Conservation (phyloP, 2,329 filamentous ascomycete species). For the Cytospora piceae region DNA sequence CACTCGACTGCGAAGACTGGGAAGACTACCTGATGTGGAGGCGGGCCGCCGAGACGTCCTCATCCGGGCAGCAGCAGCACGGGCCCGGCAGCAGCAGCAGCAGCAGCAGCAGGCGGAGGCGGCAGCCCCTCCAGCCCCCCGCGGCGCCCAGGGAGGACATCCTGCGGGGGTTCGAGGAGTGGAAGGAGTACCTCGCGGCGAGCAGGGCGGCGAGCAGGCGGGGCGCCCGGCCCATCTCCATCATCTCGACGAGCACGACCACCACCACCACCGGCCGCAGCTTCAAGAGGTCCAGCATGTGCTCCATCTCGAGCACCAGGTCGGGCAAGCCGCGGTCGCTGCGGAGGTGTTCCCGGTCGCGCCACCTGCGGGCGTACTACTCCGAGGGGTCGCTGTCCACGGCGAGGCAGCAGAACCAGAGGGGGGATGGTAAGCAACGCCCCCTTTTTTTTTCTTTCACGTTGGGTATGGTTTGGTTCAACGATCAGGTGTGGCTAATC, state of each 20-base stretch:
- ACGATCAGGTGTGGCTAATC: too few relatives aligned
- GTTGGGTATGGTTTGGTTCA: too few relatives aligned
- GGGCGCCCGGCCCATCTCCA: conserved; percentile 19
- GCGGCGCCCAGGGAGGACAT: conserved; percentile 19
- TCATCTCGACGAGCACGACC: conserved; percentile 16
- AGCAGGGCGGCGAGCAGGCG: conserved; percentile 13
- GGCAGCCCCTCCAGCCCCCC: conserved; percentile 13
- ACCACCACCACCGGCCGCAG: conserved; percentile 1
- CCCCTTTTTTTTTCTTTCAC: too few relatives aligned
- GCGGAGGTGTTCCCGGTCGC: conserved; percentile 23
- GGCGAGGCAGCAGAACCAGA: conserved; percentile 9
- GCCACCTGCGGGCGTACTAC: conserved; percentile 30
- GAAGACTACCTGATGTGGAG: conserved; percentile 26
- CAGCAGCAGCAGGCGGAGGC: not conserved
- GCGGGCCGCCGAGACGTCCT: conserved; percentile 21
- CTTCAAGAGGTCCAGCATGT: conserved; percentile 25
- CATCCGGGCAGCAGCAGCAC: not conserved
- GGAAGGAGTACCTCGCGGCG: conserved; percentile 21
- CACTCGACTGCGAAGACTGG: conserved; percentile 26
- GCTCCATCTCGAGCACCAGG: conserved; percentile 18
- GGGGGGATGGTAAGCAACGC: not conserved
- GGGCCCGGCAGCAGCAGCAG: not conserved
- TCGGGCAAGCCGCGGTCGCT: conserved; percentile 23
- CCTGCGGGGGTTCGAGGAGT: conserved; percentile 23
- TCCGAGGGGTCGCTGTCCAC: conserved; percentile 20